These are phyloP conservation scores for Abrus precatorius DNA, from an alignment of 306 rosid species.

Conservation along the genomic window DNA sequence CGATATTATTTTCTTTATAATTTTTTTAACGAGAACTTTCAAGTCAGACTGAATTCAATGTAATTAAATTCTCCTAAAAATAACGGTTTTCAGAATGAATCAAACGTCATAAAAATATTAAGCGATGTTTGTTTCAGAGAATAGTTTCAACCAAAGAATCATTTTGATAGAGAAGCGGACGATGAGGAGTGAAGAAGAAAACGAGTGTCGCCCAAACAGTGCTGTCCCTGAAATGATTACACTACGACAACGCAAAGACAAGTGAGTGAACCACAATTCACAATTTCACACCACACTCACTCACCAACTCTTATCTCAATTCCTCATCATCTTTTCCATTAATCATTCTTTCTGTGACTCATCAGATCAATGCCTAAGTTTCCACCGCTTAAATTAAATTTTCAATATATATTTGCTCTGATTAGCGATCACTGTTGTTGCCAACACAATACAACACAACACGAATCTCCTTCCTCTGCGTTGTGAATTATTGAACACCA, in stretches of 20 bases:
- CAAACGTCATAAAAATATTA: background rate
- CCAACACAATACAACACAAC: background rate
- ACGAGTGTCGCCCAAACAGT: too few species aligned
- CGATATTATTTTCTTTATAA: too few species aligned
- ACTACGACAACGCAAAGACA: background rate
- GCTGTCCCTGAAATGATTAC: slow-evolving; percentile 22
- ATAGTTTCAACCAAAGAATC: slow-evolving; percentile 27
- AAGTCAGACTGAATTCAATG: too few species aligned
- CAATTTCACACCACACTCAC: slow-evolving; percentile 17
- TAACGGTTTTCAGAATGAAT: slow-evolving; percentile 18
- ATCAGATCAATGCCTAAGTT: background rate
- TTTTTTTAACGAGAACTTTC: too few species aligned
- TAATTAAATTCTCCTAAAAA: too few species aligned
- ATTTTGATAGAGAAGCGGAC: slow-evolving; percentile 30
- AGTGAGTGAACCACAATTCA: background rate
- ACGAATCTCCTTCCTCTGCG: background rate
- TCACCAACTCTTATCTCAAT: slow-evolving; percentile 2
- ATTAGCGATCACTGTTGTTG: background rate
- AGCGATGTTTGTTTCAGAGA: slow-evolving; percentile 1
- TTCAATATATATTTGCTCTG: background rate
- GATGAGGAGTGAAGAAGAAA: slow-evolving; percentile 16
- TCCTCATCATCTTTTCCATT: background rate
- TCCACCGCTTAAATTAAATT: slow-evolving; percentile 26
- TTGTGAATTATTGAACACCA: background rate
- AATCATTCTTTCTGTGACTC: background rate